These are phyloP conservation scores for Yarrowia divulgata DNA, from an alignment of 805 yeast species.

Conservation along the genomic window DNA sequence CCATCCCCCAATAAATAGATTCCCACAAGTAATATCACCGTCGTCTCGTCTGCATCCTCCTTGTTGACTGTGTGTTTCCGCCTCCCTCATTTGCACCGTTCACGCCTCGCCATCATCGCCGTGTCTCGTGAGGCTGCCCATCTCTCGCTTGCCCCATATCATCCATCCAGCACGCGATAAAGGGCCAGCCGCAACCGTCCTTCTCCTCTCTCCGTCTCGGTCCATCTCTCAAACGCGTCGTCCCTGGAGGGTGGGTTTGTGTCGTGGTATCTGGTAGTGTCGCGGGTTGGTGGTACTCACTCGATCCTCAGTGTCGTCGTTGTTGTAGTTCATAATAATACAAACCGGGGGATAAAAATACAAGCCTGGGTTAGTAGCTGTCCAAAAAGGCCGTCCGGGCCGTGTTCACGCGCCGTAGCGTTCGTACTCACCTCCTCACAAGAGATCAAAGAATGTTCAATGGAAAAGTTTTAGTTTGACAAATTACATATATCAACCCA, in stretches of 20 bases:
- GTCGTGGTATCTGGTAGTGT: constrained; percentile 3
- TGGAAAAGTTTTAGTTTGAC: constrained; percentile 37
- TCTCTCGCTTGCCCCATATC: constrained; percentile 1
- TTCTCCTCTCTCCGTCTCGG: background rate
- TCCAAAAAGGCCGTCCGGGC: background rate
- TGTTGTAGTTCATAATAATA: constrained; percentile 33
- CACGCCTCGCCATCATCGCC: no score
- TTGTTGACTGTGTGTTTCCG: background rate
- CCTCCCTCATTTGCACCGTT: background rate
- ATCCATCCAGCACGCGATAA: background rate
- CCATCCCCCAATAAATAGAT: constrained; percentile 5
- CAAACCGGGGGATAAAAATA: constrained; percentile 32
- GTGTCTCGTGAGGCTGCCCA: no score
- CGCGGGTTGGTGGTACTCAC: constrained; percentile 30
- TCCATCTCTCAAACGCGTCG: constrained; percentile 8
- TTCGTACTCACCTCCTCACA: constrained; percentile 27
- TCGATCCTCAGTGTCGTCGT: constrained; percentile 34
- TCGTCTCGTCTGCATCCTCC: background rate
- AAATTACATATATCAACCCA: constrained; percentile 26
- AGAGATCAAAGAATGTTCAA: constrained; percentile 32
- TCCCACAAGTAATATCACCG: background rate
- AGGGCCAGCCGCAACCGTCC: background rate
- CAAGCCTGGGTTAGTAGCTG: constrained; percentile 29
- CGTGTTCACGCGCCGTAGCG: constrained; percentile 2
- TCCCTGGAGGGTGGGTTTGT: background rate